These are phyloP conservation scores for Collybiopsis luxurians DNA, from an alignment of 768 basidiomycete genomes.

Conservation along the genomic window DNA sequence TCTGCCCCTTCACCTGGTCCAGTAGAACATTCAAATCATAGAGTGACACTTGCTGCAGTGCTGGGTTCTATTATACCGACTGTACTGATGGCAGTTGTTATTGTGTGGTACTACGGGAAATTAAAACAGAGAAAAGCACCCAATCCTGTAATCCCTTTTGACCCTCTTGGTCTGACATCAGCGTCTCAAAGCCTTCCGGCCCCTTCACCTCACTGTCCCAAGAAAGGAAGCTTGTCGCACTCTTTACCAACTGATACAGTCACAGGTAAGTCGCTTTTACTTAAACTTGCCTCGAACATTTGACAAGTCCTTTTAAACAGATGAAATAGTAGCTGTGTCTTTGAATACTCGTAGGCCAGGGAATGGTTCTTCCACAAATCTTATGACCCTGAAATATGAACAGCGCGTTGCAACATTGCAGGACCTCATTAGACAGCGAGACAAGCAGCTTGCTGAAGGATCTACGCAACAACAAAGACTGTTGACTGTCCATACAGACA, in stretches of 20 bases:
- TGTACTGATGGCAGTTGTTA: background rate
- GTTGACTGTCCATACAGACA: constrained; percentile 5
- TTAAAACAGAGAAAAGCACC: background rate
- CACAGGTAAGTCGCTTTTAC: too few relatives aligned
- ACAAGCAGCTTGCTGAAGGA: background rate
- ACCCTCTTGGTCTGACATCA: too few relatives aligned
- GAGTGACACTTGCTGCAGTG: background rate
- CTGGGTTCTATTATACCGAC: background rate
- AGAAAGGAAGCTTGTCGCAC: too few relatives aligned
- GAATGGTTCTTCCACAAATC: background rate
- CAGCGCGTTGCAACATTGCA: background rate
- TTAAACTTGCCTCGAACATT: too few relatives aligned
- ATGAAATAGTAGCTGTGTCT: too few relatives aligned
- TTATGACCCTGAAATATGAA: background rate
- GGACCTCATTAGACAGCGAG: background rate
- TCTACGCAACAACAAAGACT: background rate
- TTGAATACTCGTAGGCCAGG: too few relatives aligned
- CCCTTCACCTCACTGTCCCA: too few relatives aligned
- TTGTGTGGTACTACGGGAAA: background rate
- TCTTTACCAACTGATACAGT: too few relatives aligned
- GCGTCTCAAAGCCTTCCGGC: too few relatives aligned
- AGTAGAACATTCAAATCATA: background rate
- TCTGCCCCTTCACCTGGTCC: background rate
- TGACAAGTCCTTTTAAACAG: background rate
- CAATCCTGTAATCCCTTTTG: too few relatives aligned